Base-by-base conservation (phyloP, 2,329 filamentous ascomycete genomes). In the Coleophoma cylindrospora region DNA sequence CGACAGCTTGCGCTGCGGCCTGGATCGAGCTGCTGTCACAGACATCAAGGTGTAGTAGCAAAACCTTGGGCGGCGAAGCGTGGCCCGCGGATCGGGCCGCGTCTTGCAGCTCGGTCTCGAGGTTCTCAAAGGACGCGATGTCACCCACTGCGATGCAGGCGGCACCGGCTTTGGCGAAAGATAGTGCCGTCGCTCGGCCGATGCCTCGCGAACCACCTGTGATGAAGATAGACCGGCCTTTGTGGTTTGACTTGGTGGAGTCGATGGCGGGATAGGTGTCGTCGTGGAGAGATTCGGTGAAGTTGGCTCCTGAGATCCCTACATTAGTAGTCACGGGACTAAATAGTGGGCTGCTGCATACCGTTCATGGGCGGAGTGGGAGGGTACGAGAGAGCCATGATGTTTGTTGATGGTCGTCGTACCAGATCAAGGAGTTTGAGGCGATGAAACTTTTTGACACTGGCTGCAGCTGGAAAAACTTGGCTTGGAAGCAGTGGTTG, bases 151-250 rank as follows among this genome's bases (percentile, higher is more conserved):
- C 73, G 49, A 84, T 76, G 27, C 62, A 60, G 0, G 71, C 67
- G 36, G 71, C 74, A 8, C 74, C 74, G 3, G 79, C 78, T 55
- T 65, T 65, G 15, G 78, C 79, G 57, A 74, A 83, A 12, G 75
- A 72, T 11, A 77, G 55, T 1, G 78, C 78, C 3, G 72, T 76
- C 11, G 72, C 70, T 4, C 66, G 68, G 3, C 80, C 79, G 33
- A 81, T 73, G 4, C 78, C 77, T 34, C 72, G 75, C 3, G 72
- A 75, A 1, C 73, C 77, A 11, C 79, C 80, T 0, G 73, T 79
- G 48, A 83, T 72, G 49, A 84, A 67, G 41, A 71, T 60, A 3
- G 62, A 59, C 36, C 65, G 67, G 2, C 64, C 67, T 2, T 58
- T 44, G 27, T 75, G 69, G 51, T 74, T 56, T 13, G 62, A 60